Percentiles rank a stretch among this genome's conserved stretches.
These are phyloP conservation scores for Achaetomiella virescens DNA, from an alignment of 495 filamentous ascomycete genomes.

Conservation along the genomic window DNA sequence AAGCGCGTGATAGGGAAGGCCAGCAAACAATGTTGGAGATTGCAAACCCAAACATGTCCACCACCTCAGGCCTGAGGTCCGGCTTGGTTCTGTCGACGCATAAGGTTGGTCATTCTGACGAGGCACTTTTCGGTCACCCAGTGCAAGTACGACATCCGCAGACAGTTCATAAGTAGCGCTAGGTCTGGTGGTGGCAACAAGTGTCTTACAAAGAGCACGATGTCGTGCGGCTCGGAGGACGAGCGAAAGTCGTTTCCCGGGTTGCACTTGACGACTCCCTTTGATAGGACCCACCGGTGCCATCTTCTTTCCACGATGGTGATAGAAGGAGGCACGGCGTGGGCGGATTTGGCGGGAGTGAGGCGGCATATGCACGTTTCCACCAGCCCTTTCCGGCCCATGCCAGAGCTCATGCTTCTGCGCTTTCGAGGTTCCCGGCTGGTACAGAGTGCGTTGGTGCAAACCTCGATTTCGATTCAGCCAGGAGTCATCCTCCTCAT, in stretches of 20 bases:
- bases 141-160: slow-evolving; percentile 24
- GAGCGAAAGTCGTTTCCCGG: not conserved
- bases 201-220: slow-evolving; percentile 20
- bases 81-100: slow-evolving; percentile 51
- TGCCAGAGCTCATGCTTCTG: slow-evolving; percentile 27
- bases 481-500: slow-evolving; percentile 18
- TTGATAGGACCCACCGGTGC: not conserved
- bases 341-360: slow-evolving; percentile 25
- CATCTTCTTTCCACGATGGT: slow-evolving; percentile 2
- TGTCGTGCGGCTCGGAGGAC: slow-evolving; percentile 11
- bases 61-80: slow-evolving; percentile 55
- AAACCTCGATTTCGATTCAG: slow-evolving; percentile 12
- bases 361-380: slow-evolving; percentile 19
- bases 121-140: slow-evolving; percentile 26
- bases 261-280: not conserved
- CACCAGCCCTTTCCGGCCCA: slow-evolving; percentile 22
- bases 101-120: slow-evolving; percentile 23
- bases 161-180: not conserved
- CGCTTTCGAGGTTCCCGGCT: slow-evolving; percentile 12
- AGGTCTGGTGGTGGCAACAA: not conserved
- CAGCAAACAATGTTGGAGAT: slow-evolving; percentile 39
- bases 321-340: slow-evolving; percentile 21
- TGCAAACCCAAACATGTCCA: slow-evolving; percentile 62
- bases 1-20: slow-evolving; percentile 2
- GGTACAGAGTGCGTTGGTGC: slow-evolving; percentile 12